Percentiles rank a stretch among this genome's conserved stretches.
Conservation (phyloP, 495 filamentous ascomycete species). For the Emericellopsis terricola region DNA sequence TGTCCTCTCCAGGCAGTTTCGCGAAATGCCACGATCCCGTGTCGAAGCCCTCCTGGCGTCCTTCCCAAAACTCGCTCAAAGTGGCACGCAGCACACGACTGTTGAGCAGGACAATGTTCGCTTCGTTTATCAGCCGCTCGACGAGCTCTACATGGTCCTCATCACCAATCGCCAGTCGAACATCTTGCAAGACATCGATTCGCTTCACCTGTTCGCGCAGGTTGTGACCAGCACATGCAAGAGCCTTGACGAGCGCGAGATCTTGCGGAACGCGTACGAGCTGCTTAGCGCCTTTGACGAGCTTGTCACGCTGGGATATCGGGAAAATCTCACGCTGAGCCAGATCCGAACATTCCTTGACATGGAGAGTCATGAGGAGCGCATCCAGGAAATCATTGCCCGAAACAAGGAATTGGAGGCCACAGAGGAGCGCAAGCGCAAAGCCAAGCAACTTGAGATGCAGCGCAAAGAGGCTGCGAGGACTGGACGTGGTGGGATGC, state of each 20-base stretch:
- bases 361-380: conserved; percentile 97
- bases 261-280: conserved; percentile 85
- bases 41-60: conserved; percentile 92
- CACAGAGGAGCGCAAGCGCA: conserved; percentile 90
- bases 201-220: conserved; percentile 90
- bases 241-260: conserved; percentile 87
- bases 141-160: conserved; percentile 97
- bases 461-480: conserved; percentile 80
- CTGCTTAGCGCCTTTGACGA: conserved; percentile 92
- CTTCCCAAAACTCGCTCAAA: conserved; percentile 91
- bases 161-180: conserved; percentile 99
- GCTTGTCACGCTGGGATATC: conserved; percentile 81
- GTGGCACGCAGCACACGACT: conserved; percentile 88
- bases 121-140: conserved; percentile 96
- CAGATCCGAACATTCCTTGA: conserved; percentile 98
- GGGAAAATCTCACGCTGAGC: conserved; percentile 83
- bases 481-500: conserved; percentile 30
- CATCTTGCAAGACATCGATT: conserved; percentile 97
- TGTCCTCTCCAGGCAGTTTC: conserved; percentile 89
- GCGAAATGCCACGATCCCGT: conserved; percentile 86
- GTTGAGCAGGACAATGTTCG: conserved; percentile 98
- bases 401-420: conserved; percentile 98
- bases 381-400: conserved; percentile 94
- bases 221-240: conserved; percentile 93
- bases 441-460: conserved; percentile 94